Conservation (phyloP, 768 basidiomycete genomes). For the Auriculariales sp. region DNA sequence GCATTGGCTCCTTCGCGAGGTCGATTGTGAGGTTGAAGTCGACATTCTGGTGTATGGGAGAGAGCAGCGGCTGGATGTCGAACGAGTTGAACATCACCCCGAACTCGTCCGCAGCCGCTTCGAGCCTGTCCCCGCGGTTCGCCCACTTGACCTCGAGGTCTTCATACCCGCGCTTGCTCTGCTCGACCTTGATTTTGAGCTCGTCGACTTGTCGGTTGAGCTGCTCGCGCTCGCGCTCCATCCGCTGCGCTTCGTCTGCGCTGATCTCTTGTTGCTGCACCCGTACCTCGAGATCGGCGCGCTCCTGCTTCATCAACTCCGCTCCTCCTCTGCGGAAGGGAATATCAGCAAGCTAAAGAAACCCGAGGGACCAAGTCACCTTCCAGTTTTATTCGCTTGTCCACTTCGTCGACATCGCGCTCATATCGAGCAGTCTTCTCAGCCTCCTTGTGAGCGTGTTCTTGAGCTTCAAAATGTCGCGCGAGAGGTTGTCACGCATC, state of each 20-base stretch:
- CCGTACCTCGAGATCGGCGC: slow-evolving; percentile 42
- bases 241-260: slow-evolving; percentile 78
- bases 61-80: slow-evolving; percentile 62
- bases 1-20: slow-evolving; percentile 47
- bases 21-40: slow-evolving; percentile 76
- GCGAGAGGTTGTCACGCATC: slow-evolving; percentile 45
- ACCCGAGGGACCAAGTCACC: slow-evolving; percentile 22
- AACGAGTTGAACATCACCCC: slow-evolving; percentile 58
- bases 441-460: slow-evolving; percentile 49
- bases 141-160: slow-evolving; percentile 74
- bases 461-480: slow-evolving; percentile 67
- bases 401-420: slow-evolving; percentile 35
- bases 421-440: slow-evolving; percentile 9
- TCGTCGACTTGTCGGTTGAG: slow-evolving; percentile 61
- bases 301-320: slow-evolving; percentile 48
- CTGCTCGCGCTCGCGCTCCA: slow-evolving; percentile 81
- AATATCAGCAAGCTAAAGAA: slow-evolving; percentile 1
- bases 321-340: slow-evolving; percentile 38
- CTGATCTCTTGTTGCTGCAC: slow-evolving; percentile 82
- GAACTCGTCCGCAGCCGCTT: slow-evolving; percentile 72
- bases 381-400: slow-evolving; percentile 51
- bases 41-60: slow-evolving; percentile 48
- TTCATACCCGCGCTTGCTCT: slow-evolving; percentile 59
- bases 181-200: slow-evolving; percentile 57
- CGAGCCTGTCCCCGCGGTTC: slow-evolving; percentile 64